phyloP scores from a whole-genome alignment of 805 yeast genomes.

The Hanseniaspora mollemarum region DNA sequence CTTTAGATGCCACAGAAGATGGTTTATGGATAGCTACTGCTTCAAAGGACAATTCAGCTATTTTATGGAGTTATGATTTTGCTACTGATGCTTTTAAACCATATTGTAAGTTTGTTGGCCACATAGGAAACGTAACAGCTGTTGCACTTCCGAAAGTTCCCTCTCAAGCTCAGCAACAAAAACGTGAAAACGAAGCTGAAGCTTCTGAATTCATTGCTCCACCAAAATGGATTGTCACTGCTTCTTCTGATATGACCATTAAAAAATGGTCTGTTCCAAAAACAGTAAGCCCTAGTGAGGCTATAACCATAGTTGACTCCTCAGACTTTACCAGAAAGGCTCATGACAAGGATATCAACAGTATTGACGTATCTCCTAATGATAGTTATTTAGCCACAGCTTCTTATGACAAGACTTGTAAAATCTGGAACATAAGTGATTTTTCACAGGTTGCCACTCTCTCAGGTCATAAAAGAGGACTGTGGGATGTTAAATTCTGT shows the following conservation, averaged over 20 bases:
- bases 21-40: slow-evolving; percentile 89
- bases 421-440: slow-evolving; percentile 73
- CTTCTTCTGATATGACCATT: slow-evolving; percentile 71
- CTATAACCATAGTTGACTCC: slow-evolving; percentile 34
- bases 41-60: slow-evolving; percentile 76
- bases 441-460: slow-evolving; percentile 82
- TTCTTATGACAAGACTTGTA: slow-evolving; percentile 83
- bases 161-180: slow-evolving; percentile 16
- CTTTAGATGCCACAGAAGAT: slow-evolving; percentile 63
- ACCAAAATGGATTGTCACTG: slow-evolving; percentile 71
- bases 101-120: slow-evolving; percentile 68
- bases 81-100: slow-evolving; percentile 32
- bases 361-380: slow-evolving; percentile 81
- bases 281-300: slow-evolving; percentile 24
- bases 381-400: slow-evolving; percentile 85
- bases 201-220: slow-evolving; percentile 18
- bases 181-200: slow-evolving; percentile 19
- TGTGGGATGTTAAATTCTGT: slow-evolving; percentile 84
- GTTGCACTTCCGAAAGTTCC: slow-evolving; percentile 51
- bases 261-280: slow-evolving; percentile 71
- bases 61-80: slow-evolving; percentile 63
- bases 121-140: slow-evolving; percentile 76
- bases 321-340: slow-evolving; percentile 89
- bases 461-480: slow-evolving; percentile 85
- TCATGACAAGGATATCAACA: slow-evolving; percentile 91